These are phyloP conservation scores for Cichorium intybus DNA, from an alignment of 140 eudicot genomes.

Conservation along the genomic window DNA sequence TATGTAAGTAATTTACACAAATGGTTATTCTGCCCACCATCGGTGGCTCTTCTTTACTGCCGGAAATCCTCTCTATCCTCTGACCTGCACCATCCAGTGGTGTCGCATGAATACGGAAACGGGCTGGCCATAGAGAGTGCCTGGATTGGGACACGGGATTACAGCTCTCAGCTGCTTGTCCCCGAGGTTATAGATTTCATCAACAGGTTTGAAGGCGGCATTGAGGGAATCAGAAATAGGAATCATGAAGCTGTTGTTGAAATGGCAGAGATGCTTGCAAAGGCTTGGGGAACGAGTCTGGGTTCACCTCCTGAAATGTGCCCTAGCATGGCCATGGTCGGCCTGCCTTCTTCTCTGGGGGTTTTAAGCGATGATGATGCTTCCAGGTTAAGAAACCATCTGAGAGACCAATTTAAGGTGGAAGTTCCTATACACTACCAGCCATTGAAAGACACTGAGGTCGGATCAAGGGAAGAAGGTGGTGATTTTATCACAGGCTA, in stretches of 20 bases:
- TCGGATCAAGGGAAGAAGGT: conserved; percentile 33
- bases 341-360: conserved; percentile 64
- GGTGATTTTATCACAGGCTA: conserved; percentile 51
- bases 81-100: conserved; percentile 83
- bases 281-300: conserved; percentile 74
- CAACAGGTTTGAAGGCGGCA: conserved; percentile 74
- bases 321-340: conserved; percentile 84
- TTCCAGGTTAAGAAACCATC: conserved; percentile 49
- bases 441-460: conserved; percentile 48
- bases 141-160: conserved; percentile 85
- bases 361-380: conserved; percentile 64
- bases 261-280: conserved; percentile 76
- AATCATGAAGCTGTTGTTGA: conserved; percentile 77
- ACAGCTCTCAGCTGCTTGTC: conserved; percentile 75
- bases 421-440: conserved; percentile 84
- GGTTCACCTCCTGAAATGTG: conserved; percentile 89
- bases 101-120: conserved; percentile 85
- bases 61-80: conserved; percentile 25
- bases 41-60: conserved; percentile 75
- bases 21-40: conserved; percentile 89
- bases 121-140: conserved; percentile 81
- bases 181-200: conserved; percentile 78
- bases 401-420: conserved; percentile 56
- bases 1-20: conserved; percentile 87
- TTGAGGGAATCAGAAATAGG: conserved; percentile 70